A percentile compares a stretch with the other conserved stretches of the same genome.
Evolutionary conservation across 2,329 filamentous ascomycete species (phyloP).

Genomic region (Xylariaceae sp.): DNA sequence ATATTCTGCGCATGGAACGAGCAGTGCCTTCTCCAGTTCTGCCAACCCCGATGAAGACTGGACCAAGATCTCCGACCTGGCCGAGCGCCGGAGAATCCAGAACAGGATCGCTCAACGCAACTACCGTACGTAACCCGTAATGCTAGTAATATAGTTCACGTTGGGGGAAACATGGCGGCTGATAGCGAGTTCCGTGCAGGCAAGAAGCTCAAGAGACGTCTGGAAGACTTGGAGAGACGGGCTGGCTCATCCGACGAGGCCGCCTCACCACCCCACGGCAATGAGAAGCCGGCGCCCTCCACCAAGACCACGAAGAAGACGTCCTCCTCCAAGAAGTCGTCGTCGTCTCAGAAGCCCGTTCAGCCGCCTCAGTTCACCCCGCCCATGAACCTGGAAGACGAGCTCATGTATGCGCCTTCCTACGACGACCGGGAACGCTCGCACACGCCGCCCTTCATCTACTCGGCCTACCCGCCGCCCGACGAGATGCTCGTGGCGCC

Average conservation of each 20-base stretch:
- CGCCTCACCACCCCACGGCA: conserved; percentile 27
- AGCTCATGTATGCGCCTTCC: conserved; percentile 57
- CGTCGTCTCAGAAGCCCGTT: conserved; percentile 32
- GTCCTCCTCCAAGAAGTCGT: conserved; percentile 47
- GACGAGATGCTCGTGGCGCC: conserved; percentile 60
- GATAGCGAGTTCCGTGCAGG: conserved; percentile 41
- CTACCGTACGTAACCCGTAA: conserved; percentile 62
- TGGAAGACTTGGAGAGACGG: conserved; percentile 79
- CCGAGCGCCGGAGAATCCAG: conserved; percentile 89
- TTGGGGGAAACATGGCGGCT: too few relatives aligned
- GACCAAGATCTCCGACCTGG: conserved; percentile 98
- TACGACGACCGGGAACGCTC: conserved; percentile 67
- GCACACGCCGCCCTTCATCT: conserved; percentile 66
- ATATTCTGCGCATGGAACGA: conserved; percentile 71
- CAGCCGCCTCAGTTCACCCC: conserved; percentile 56
- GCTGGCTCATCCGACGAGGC: conserved; percentile 54
- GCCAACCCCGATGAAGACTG: conserved; percentile 97
- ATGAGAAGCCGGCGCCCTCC: conserved; percentile 32
- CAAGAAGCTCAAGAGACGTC: conserved; percentile 88
- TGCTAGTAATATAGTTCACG: neutral
- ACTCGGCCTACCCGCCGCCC: conserved; percentile 62
- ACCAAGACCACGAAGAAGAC: conserved; percentile 32
- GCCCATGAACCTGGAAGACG: conserved; percentile 58
- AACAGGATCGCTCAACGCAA: conserved; percentile 97
- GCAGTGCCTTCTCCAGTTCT: conserved; percentile 90